phyloP scores from a whole-genome alignment of 495 filamentous ascomycete genomes.

The Penicillium waksmanii region DNA sequence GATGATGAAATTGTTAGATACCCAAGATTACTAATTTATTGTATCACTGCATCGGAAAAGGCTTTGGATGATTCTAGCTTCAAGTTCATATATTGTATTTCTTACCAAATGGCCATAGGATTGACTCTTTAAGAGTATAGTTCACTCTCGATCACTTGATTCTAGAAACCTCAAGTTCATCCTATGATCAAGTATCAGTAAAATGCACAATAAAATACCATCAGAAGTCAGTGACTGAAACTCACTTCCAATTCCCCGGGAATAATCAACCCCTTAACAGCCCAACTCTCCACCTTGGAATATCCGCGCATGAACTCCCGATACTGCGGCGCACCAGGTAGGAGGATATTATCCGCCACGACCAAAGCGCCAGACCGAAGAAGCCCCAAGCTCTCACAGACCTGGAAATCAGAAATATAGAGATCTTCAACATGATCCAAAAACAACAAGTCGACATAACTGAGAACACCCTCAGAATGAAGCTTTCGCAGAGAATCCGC shows the following conservation, averaged over 20 bases:
- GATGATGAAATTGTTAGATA: neutral
- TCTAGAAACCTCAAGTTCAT: slow-evolving; percentile 21
- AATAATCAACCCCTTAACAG: slow-evolving; percentile 20
- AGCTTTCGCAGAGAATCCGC: slow-evolving; percentile 14
- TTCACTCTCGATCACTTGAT: slow-evolving; percentile 2
- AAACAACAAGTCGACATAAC: slow-evolving; percentile 19
- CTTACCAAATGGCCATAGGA: no score
- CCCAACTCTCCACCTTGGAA: slow-evolving; percentile 23
- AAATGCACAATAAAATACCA: neutral
- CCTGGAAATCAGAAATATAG: slow-evolving; percentile 19
- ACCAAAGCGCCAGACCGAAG: slow-evolving; percentile 13
- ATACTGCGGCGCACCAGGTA: slow-evolving; percentile 24
- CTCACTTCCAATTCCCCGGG: slow-evolving; percentile 22
- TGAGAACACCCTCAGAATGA: slow-evolving; percentile 2
- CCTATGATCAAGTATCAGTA: slow-evolving; percentile 10
- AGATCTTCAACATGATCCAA: slow-evolving; percentile 24
- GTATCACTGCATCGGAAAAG: no score
- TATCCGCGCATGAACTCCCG: slow-evolving; percentile 20
- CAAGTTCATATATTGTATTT: no score
- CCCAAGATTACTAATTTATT: neutral
- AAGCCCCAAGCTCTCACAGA: slow-evolving; percentile 16
- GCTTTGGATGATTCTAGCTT: no score
- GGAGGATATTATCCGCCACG: slow-evolving; percentile 27
- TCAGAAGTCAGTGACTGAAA: neutral
- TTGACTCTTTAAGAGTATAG: no score